These are phyloP conservation scores for Lachnellula suecica DNA, from an alignment of 2,329 filamentous ascomycete genomes.

Conservation along the genomic window DNA sequence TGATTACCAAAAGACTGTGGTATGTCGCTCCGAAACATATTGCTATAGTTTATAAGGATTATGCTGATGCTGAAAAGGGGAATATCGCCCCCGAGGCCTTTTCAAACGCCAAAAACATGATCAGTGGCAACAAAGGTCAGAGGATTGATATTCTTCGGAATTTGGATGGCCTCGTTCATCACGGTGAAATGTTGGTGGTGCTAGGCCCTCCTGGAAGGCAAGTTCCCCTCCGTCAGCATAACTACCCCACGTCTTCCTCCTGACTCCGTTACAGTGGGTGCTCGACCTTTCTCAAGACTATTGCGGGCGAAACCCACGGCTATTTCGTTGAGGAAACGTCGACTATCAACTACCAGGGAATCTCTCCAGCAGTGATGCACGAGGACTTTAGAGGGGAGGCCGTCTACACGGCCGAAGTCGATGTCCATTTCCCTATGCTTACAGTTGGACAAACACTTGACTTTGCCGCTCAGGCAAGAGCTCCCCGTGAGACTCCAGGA, in stretches of 20 bases:
- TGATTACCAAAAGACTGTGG: slow-evolving; percentile 68
- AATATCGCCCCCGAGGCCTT: slow-evolving; percentile 55
- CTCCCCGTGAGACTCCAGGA: slow-evolving; percentile 55
- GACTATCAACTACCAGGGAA: slow-evolving; percentile 61
- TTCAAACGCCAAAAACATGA: slow-evolving; percentile 42
- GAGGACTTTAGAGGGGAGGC: slow-evolving; percentile 65
- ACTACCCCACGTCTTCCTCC: not conserved
- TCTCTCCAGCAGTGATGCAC: slow-evolving; percentile 48
- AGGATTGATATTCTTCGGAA: slow-evolving; percentile 54
- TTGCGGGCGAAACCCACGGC: slow-evolving; percentile 59
- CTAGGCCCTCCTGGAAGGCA: slow-evolving; percentile 65
- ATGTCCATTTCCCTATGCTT: slow-evolving; percentile 74
- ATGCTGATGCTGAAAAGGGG: slow-evolving; percentile 17
- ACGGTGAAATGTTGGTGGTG: slow-evolving; percentile 67
- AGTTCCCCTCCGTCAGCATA: slow-evolving; percentile 35
- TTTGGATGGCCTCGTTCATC: slow-evolving; percentile 63
- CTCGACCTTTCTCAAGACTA: slow-evolving; percentile 61
- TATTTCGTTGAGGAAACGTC: slow-evolving; percentile 51
- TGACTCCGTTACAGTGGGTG: slow-evolving; percentile 49
- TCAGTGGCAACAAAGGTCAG: slow-evolving; percentile 47
- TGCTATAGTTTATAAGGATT: not conserved
- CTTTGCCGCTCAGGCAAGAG: slow-evolving; percentile 69
- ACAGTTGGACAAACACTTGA: slow-evolving; percentile 73
- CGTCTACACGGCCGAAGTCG: slow-evolving; percentile 74
- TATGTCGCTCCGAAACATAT: not conserved